Evolutionary conservation across 129 eudicot species (phyloP).

Genomic region (Flaveria sonorensis): DNA sequence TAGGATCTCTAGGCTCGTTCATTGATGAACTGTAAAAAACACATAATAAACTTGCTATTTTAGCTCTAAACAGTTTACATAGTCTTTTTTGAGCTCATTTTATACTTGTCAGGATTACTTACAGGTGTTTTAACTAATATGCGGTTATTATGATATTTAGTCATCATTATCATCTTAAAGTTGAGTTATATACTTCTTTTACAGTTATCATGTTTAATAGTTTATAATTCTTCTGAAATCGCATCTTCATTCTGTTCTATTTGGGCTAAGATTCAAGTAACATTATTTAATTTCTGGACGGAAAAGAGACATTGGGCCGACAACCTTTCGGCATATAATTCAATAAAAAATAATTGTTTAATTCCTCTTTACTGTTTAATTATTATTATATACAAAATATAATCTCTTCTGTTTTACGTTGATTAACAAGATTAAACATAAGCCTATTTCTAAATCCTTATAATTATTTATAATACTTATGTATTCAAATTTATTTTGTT

Average conservation of each 20-base stretch:
- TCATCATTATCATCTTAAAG: conserved; percentile 6
- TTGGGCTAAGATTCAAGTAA: conserved; percentile 33
- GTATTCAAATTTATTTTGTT: too few species aligned
- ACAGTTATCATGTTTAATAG: background rate
- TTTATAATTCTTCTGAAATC: background rate
- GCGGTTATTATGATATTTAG: background rate
- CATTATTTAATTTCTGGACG: conserved; percentile 12
- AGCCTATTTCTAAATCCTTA: background rate
- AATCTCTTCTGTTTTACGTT: background rate
- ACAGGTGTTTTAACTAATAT: too few species aligned
- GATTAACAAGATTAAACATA: background rate
- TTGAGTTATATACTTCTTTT: background rate
- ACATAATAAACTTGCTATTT: too few species aligned
- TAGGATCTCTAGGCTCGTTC: too few species aligned
- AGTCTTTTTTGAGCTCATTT: too few species aligned
- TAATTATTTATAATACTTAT: background rate
- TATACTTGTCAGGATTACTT: too few species aligned
- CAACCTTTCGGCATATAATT: conserved; percentile 44
- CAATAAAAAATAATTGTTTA: conserved; percentile 23
- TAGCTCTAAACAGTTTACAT: too few species aligned
- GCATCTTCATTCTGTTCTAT: conserved; percentile 28
- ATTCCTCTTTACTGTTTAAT: conserved; percentile 12
- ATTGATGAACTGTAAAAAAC: too few species aligned
- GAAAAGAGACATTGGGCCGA: conserved; percentile 42
- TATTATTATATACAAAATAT: background rate